Percentiles rank a stretch among this genome's conserved stretches.
Conservation (phyloP, 352 stramenopile genomes). For the Phytophthora fragariaefolia region DNA sequence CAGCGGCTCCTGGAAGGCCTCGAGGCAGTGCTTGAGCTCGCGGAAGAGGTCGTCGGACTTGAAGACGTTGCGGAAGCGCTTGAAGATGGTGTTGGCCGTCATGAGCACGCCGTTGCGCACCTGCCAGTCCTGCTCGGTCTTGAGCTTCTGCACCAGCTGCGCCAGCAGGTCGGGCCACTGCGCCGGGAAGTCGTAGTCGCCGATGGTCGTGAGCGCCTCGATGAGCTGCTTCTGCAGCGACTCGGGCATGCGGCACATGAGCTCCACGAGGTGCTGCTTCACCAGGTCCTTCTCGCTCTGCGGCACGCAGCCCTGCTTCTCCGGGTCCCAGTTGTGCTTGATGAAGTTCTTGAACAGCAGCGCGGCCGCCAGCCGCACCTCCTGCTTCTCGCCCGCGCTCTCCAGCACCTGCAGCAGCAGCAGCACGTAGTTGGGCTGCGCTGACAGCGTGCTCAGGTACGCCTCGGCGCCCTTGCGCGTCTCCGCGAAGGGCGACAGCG, state of each 20-base stretch:
- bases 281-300: slow-evolving; percentile 93
- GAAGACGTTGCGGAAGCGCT: slow-evolving; percentile 96
- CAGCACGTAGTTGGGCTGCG: slow-evolving; percentile 76
- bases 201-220: slow-evolving; percentile 97
- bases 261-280: slow-evolving; percentile 98
- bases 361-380: slow-evolving; percentile 76
- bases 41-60: slow-evolving; percentile 95
- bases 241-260: slow-evolving; percentile 97
- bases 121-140: slow-evolving; percentile 86
- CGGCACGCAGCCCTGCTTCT: slow-evolving; percentile 78
- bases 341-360: slow-evolving; percentile 99
- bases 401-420: slow-evolving; percentile 79
- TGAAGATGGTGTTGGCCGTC: slow-evolving; percentile 99
- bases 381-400: slow-evolving; percentile 57
- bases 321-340: slow-evolving; percentile 96
- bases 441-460: slow-evolving; percentile 65
- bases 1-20: slow-evolving; percentile 90
- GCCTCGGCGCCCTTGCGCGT: slow-evolving; percentile 76
- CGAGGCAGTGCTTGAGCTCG: slow-evolving; percentile 96
- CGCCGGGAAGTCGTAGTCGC: slow-evolving; percentile 96
- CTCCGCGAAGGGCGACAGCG: slow-evolving; percentile 73
- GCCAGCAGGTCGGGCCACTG: slow-evolving; percentile 96
- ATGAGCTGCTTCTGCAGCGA: slow-evolving; percentile 95
- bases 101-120: slow-evolving; percentile 97
- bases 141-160: slow-evolving; percentile 95